A percentile compares a stretch with the other conserved stretches of the same genome.
Evolutionary conservation across 148 eudicot species (phyloP).

Genomic region (Chenopodium suecicum): DNA sequence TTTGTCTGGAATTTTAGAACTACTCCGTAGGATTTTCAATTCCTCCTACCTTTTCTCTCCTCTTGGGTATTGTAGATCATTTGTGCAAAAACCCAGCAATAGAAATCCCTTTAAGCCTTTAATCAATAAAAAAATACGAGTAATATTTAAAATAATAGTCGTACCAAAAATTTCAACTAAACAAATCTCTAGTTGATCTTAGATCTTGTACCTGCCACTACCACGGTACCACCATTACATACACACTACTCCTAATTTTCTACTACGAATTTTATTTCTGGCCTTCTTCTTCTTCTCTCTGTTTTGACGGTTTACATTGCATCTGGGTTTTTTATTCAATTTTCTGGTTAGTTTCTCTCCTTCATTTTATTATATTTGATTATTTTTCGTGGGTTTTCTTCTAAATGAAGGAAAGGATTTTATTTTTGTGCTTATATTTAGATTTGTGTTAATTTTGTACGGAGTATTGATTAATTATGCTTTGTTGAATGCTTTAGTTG

Average conservation of each 20-base stretch:
- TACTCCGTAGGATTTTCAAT: too few species aligned
- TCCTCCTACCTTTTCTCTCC: too few species aligned
- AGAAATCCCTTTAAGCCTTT: too few species aligned
- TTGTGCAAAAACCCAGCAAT: too few species aligned
- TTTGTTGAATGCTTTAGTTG: neutral
- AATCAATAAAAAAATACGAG: too few species aligned
- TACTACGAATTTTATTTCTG: neutral
- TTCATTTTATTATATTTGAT: neutral
- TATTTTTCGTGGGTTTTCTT: neutral
- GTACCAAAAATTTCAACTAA: too few species aligned
- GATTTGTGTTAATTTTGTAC: neutral
- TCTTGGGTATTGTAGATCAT: too few species aligned
- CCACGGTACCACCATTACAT: neutral
- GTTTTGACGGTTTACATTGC: slow-evolving; percentile 5
- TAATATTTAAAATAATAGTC: too few species aligned
- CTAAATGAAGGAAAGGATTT: neutral
- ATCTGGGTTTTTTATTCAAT: slow-evolving; percentile 2
- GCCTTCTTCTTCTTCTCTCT: neutral
- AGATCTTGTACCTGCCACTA: slow-evolving; percentile 17
- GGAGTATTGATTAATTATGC: neutral
- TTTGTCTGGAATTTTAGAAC: too few species aligned
- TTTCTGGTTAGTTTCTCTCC: slow-evolving; percentile 21
- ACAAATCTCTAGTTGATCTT: slow-evolving; percentile 3
- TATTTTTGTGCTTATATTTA: neutral
- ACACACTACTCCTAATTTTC: neutral